Base-by-base conservation (phyloP, 108 stramenopile species). In the Stephanodiscus minutulus region DNA sequence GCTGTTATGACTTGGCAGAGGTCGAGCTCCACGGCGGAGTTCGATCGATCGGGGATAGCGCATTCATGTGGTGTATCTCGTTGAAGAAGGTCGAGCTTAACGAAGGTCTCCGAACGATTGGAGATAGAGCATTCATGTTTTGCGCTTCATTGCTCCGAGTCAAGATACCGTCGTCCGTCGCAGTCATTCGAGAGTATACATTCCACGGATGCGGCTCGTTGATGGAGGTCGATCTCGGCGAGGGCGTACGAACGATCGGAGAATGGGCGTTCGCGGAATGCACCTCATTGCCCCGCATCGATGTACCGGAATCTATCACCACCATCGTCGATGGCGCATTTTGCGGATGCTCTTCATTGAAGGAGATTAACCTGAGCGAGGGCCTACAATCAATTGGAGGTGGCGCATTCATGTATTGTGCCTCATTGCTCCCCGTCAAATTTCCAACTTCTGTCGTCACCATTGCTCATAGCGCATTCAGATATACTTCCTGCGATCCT, bases 101-200 rank as follows among this genome's bases (percentile, higher is more conserved):
- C 57, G 57, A 58, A 4, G 57, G 57, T 1, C 36, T 58, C 13
- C 35, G 33, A n/a, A 58, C 36, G 18, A 58, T 58, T 18, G 33
- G 35, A 0, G 57, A 13, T 3, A 15, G n/a, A 18, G 25, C 57
- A 58, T 58, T 58, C 33, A 3, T 18, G 4, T 27, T 5, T 37
- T 58, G 57, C 36, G 17, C 12, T n/a, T 29, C 25, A 22, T 29
- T 58, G 57, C 31, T 1, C 17, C 13, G 28, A 7, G 13, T 58
- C 7, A 12, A 5, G 25, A 29, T 58, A 1, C 57, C 57, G n/a
- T 37, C 57, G 15, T 36, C 57, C 6, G 36, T 37, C 33, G 13
- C 17, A 5, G 57, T 37, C n/a, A 58, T 58, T 29, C 18, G 36
- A 36, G 28, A n/a, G 31, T 27, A 12, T 17, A 35, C 57, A 17